phyloP scores from a whole-genome alignment of 495 filamentous ascomycete genomes.

The Annulohypoxylon nitens region DNA sequence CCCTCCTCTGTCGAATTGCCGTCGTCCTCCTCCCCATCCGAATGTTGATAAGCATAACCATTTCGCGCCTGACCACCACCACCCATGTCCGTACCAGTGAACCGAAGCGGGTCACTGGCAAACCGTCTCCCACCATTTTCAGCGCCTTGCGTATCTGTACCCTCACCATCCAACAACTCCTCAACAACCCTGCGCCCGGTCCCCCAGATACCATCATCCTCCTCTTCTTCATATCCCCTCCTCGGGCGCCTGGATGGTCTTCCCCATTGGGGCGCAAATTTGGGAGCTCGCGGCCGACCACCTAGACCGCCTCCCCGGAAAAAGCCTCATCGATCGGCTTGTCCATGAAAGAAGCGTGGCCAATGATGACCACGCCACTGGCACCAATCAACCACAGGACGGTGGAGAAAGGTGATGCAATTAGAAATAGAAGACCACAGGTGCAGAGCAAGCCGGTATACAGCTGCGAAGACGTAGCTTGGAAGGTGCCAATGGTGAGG shows the following conservation, averaged over 20 bases:
- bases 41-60: conserved; percentile 61
- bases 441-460: conserved; percentile 89
- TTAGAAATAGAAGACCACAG: conserved; percentile 83
- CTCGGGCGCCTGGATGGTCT: conserved; percentile 93
- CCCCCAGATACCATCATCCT: conserved; percentile 59
- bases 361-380: conserved; percentile 88
- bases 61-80: conserved; percentile 59
- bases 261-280: conserved; percentile 95
- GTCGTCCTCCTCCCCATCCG: conserved; percentile 55
- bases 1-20: conserved; percentile 68
- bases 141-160: conserved; percentile 71
- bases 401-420: conserved; percentile 82
- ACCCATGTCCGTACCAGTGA: conserved; percentile 71
- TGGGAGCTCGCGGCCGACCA: conserved; percentile 99
- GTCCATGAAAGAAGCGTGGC: conserved; percentile 96
- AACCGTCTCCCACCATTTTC: conserved; percentile 61
- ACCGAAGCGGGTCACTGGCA: conserved; percentile 70
- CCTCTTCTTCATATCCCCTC: conserved; percentile 69
- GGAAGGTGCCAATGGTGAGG: conserved; percentile 83
- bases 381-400: conserved; percentile 96
- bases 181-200: conserved; percentile 69
- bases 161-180: conserved; percentile 78
- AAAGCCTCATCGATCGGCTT: conserved; percentile 99
- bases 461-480: conserved; percentile 90
- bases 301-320: conserved; percentile 99